Percentiles rank a stretch among this genome's conserved stretches.
Conservation (phyloP, 2,329 filamentous ascomycete species). For the Basipetospora chlamydospora region DNA sequence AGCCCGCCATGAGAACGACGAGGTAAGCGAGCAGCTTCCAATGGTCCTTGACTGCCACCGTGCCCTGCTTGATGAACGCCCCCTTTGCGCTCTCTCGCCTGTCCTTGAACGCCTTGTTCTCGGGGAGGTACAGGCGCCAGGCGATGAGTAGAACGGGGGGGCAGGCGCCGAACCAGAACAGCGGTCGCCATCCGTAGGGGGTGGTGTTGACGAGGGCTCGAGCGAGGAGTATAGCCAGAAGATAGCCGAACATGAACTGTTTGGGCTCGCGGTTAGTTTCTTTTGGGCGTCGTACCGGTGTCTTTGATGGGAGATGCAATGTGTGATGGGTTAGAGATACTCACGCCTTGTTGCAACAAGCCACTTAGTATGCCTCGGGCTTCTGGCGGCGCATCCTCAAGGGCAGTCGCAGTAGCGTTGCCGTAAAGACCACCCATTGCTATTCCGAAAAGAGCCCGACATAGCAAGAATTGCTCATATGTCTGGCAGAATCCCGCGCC, state of each 20-base stretch:
- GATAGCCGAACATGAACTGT: conserved; percentile 49
- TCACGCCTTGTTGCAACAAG: conserved; percentile 56
- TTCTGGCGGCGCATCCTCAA: conserved; percentile 57
- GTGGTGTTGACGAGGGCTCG: conserved; percentile 63
- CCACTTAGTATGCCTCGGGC: conserved; percentile 62
- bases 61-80: conserved; percentile 58
- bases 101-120: conserved; percentile 60
- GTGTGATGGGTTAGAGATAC: conserved; percentile 7
- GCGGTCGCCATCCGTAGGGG: conserved; percentile 63
- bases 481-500: conserved; percentile 60
- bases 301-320: not conserved
- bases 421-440: conserved; percentile 75
- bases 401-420: conserved; percentile 62
- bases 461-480: conserved; percentile 57
- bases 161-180: conserved; percentile 80
- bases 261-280: not conserved
- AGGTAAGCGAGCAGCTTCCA: conserved; percentile 65
- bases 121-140: conserved; percentile 63
- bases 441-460: conserved; percentile 60
- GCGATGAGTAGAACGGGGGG: conserved; percentile 69
- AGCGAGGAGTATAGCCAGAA: conserved; percentile 42
- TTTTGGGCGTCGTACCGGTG: not conserved
- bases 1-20: conserved; percentile 47
- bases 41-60: conserved; percentile 62
- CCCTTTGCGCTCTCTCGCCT: conserved; percentile 47